Conservation (phyloP, 1,139 yeast genomes). For the Blastobotrys capitulatus region DNA sequence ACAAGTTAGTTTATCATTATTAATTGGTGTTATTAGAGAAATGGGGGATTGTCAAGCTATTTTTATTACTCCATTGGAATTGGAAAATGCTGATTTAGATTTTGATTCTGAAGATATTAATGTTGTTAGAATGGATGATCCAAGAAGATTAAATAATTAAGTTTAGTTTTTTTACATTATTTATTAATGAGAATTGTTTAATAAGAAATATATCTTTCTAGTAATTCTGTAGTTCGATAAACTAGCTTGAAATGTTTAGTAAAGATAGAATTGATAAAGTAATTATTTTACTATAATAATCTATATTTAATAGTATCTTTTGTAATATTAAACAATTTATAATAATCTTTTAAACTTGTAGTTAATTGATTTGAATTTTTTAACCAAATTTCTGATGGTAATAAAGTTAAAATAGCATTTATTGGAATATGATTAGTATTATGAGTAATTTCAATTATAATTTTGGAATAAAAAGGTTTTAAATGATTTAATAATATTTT, state of each 20-base stretch:
- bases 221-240: too few relatives aligned
- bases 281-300: too few relatives aligned
- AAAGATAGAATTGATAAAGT: too few relatives aligned
- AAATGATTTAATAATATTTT: not conserved
- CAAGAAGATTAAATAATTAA: constrained; percentile 26
- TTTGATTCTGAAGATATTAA: constrained; percentile 55
- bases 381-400: not conserved
- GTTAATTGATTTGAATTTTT: not conserved
- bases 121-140: constrained; percentile 66
- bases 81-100: constrained; percentile 57
- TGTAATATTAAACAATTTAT: too few relatives aligned
- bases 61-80: constrained; percentile 92
- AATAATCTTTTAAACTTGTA: not conserved
- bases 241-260: too few relatives aligned
- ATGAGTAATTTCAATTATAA: not conserved
- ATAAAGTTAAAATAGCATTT: not conserved
- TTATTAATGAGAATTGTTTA: too few relatives aligned
- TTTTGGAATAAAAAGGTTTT: not conserved
- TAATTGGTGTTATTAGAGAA: constrained; percentile 59
- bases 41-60: constrained; percentile 74
- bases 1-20: constrained; percentile 67
- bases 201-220: too few relatives aligned
- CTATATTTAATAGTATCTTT: too few relatives aligned
- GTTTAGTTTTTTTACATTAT: too few relatives aligned
- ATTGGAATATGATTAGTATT: not conserved